Percentiles rank a stretch among this genome's conserved stretches.
Conservation (phyloP, 768 basidiomycete genomes). For the Boletus vinaceobasis region DNA sequence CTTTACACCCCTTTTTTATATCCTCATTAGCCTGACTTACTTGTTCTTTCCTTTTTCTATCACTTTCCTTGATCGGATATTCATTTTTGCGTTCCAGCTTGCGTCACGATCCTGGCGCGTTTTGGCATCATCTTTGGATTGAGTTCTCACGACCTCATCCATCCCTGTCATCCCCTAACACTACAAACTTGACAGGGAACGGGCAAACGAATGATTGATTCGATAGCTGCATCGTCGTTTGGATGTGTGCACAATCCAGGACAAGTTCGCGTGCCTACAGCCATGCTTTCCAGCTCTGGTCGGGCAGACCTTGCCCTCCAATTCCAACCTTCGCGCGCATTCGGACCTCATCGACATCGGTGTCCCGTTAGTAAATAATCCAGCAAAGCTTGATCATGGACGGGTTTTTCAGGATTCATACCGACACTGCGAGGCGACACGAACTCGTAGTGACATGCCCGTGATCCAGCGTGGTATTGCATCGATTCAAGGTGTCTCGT, state of each 20-base stretch:
- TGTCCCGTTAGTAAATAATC: neutral
- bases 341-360: neutral
- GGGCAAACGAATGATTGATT: neutral
- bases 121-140: no score
- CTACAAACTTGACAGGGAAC: neutral
- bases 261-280: no score
- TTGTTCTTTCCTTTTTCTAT: neutral
- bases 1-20: slow-evolving; percentile 8
- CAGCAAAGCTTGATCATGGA: neutral
- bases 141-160: no score
- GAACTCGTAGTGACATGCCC: neutral
- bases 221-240: no score
- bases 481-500: neutral
- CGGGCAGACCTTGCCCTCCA: neutral
- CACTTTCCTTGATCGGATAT: neutral
- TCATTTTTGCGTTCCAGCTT: no score
- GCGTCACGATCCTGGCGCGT: neutral
- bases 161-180: no score
- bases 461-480: no score
- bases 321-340: neutral
- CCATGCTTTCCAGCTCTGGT: no score
- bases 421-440: neutral
- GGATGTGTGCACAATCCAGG: no score
- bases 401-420: neutral
- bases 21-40: slow-evolving; percentile 2